Percentiles rank a stretch among this genome's conserved stretches.
phyloP scores from a whole-genome alignment of 371 early-diverging fungal genomes.

The Mucor lusitanicus region DNA sequence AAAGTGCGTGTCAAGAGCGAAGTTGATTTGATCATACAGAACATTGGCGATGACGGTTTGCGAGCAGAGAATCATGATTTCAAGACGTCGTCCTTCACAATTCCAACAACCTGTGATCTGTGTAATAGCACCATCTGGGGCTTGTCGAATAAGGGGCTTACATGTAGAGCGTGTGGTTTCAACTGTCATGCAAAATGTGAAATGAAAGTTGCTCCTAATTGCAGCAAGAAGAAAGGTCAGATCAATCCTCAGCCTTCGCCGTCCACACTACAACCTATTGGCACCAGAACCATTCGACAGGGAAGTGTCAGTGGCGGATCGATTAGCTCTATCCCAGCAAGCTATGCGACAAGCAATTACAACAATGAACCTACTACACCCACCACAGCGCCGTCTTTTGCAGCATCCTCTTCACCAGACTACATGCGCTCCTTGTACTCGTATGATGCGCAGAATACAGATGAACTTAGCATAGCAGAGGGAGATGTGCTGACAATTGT shows the following conservation, averaged over 20 bases:
- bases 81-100: slow-evolving; percentile 73
- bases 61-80: slow-evolving; percentile 68
- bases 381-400: not conserved
- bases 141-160: slow-evolving; percentile 74
- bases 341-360: not conserved
- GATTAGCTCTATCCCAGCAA: not conserved
- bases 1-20: slow-evolving; percentile 55
- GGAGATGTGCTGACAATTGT: slow-evolving; percentile 69
- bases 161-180: slow-evolving; percentile 82
- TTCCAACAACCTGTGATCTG: slow-evolving; percentile 81
- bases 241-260: slow-evolving; percentile 47
- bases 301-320: not conserved
- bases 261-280: slow-evolving; percentile 6
- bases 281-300: not conserved
- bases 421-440: slow-evolving; percentile 49
- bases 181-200: slow-evolving; percentile 87
- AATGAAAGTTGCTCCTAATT: slow-evolving; percentile 81
- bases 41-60: slow-evolving; percentile 62
- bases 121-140: slow-evolving; percentile 79
- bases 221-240: slow-evolving; percentile 66
- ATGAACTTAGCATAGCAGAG: slow-evolving; percentile 72
- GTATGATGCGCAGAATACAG: slow-evolving; percentile 72
- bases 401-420: not conserved
- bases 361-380: not conserved
- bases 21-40: slow-evolving; percentile 56